Base-by-base conservation (phyloP, 352 stramenopile species). In the Globisporangium perplexum region DNA sequence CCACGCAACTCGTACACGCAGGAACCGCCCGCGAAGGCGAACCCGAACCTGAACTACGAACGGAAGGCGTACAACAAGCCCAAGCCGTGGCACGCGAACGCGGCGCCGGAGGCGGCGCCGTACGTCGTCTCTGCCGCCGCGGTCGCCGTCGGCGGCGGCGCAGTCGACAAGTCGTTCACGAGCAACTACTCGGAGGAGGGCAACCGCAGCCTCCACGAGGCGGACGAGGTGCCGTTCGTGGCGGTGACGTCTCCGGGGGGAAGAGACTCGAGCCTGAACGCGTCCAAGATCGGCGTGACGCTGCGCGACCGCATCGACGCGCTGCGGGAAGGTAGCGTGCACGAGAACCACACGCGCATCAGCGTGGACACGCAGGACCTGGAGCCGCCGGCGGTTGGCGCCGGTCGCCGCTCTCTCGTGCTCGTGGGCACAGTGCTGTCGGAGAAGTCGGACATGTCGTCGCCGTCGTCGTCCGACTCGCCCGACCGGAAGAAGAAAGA, bases 281-380 rank as follows among this genome's bases (percentile, higher is more conserved):
- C 55, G 18, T 47, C 35, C 11, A 51, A 46, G 44, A 33, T 62
- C 53, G 38, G 49, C 18, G 53, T 30, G 14, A 86, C 78, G 28
- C 64, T 89, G 36, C 75, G 78, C 22, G 68, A 82, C 45, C 72
- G 75, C 18, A 89, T 89, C 39, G 72, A 87, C 33, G 78, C 73
- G 11, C 58, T 89, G 28, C 62, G 78, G 15, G 73, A 83, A 41
- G 69, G 73, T 26, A 62, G 56, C 3, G 63, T 72, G 15, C 64
- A 75, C 31, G 80, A 83, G 53, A 66, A 76, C 36, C 66, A 81
- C 59, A 74, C 65, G 4, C 70, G 74, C n/a, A 73, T 81, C 31
- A 86, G 74, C 49, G 48, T 69, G 10, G 59, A 57, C 26, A 62
- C 65, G 8, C 47, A 62, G 35, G 54, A 54, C 7, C 41, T 63